Evolutionary conservation across 768 basidiomycete species (phyloP).

Genomic region (Botryobasidium botryosum): DNA sequence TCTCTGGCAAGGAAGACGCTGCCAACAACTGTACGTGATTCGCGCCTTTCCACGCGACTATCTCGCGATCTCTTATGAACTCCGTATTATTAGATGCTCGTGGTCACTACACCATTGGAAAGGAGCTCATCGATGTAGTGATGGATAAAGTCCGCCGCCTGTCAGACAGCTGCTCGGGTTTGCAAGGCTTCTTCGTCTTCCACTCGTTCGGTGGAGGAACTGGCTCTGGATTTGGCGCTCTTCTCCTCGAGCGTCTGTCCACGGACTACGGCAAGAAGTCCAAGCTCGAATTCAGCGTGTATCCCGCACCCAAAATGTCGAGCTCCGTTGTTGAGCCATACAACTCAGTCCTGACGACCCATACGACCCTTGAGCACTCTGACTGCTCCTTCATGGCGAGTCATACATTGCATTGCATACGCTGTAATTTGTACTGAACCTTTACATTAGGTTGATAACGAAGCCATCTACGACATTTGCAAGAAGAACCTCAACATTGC

Average conservation of each 20-base stretch:
- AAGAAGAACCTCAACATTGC: slow-evolving; percentile 79
- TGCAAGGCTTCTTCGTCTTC: slow-evolving; percentile 99
- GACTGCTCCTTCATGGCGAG: slow-evolving; percentile 98
- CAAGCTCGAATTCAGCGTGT: slow-evolving; percentile 96
- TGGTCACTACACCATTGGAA: slow-evolving; percentile 97
- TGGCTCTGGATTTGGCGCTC: slow-evolving; percentile 96
- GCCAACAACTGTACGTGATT: slow-evolving; percentile 87
- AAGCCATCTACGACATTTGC: slow-evolving; percentile 99
- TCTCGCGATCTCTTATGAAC: not conserved
- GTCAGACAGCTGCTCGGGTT: slow-evolving; percentile 92
- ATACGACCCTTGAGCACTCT: slow-evolving; percentile 99
- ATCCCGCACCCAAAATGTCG: slow-evolving; percentile 86
- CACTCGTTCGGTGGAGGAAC: slow-evolving; percentile 99
- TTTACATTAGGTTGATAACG: slow-evolving; percentile 82
- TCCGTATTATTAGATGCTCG: slow-evolving; percentile 56
- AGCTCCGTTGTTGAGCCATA: slow-evolving; percentile 98
- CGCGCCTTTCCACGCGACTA: not conserved
- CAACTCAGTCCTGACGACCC: slow-evolving; percentile 79
- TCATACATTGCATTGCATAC: not conserved
- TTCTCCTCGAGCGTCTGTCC: slow-evolving; percentile 90
- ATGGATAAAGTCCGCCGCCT: slow-evolving; percentile 96
- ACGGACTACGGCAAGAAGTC: slow-evolving; percentile 99
- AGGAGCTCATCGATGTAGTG: slow-evolving; percentile 92
- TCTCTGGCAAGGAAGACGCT: slow-evolving; percentile 98
- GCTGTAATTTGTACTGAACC: slow-evolving; percentile 7